Evolutionary conservation across 768 basidiomycete genomes (phyloP).

Genomic region (Rhizopogon salebrosus): DNA sequence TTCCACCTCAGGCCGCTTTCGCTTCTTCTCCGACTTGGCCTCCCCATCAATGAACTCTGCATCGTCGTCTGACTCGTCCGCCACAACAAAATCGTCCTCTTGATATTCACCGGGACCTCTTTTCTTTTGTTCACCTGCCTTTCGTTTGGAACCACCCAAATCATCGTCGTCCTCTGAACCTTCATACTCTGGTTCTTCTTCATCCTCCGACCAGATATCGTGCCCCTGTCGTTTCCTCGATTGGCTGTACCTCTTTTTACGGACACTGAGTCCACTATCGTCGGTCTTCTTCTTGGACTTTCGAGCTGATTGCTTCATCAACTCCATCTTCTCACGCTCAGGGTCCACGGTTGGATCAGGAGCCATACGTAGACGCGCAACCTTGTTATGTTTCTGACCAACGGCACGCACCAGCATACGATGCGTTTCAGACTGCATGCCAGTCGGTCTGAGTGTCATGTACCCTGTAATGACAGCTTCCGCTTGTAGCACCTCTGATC

Average conservation of each 20-base stretch:
- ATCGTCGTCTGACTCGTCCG: conserved; percentile 71
- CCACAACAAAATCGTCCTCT: conserved; percentile 81
- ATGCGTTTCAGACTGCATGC: conserved; percentile 88
- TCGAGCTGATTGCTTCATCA: conserved; percentile 57
- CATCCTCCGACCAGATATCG: conserved; percentile 66
- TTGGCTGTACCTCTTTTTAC: conserved; percentile 43
- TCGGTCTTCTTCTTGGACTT: conserved; percentile 59
- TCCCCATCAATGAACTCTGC: conserved; percentile 32
- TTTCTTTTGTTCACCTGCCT: conserved; percentile 37
- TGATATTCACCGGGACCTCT: conserved; percentile 68
- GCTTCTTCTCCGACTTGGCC: conserved; percentile 30
- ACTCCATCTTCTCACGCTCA: conserved; percentile 66
- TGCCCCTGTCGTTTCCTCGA: conserved; percentile 35
- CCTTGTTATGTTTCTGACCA: conserved; percentile 79
- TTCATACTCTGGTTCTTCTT: conserved; percentile 53
- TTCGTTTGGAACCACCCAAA: conserved; percentile 39
- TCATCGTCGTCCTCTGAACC: conserved; percentile 62
- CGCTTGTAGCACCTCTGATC: conserved; percentile 79
- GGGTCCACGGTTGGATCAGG: conserved; percentile 75
- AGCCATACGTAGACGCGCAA: conserved; percentile 73
- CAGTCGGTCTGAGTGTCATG: conserved; percentile 79
- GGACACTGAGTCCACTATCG: conserved; percentile 42
- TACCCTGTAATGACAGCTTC: conserved; percentile 80
- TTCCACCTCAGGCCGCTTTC: conserved; percentile 36
- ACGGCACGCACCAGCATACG: conserved; percentile 84